Percentiles rank a stretch among this genome's conserved stretches.
Evolutionary conservation across 2,329 filamentous ascomycete genomes (phyloP).

Genomic region (Pleurostoma richardsiae): DNA sequence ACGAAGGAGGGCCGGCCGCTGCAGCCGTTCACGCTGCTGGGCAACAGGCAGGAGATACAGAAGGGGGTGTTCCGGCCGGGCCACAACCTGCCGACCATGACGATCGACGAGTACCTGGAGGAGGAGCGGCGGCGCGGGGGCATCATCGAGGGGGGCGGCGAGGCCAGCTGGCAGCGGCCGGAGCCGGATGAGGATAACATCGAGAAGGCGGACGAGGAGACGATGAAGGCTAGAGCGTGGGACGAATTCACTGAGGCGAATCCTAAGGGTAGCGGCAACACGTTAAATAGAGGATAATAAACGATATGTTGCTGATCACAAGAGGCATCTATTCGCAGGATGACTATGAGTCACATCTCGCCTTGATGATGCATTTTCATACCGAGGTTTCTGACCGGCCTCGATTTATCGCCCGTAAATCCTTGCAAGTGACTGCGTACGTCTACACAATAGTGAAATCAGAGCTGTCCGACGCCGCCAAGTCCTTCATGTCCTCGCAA

Average conservation of each 20-base stretch:
- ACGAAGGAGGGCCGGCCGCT: slow-evolving; percentile 77
- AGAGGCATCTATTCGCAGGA: background rate
- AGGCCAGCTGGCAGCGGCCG: slow-evolving; percentile 60
- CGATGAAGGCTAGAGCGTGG: slow-evolving; percentile 90
- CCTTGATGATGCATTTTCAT: no score
- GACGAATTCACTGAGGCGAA: slow-evolving; percentile 93
- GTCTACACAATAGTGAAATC: no score
- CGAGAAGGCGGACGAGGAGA: slow-evolving; percentile 83
- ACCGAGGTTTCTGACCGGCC: no score
- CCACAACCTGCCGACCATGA: slow-evolving; percentile 95
- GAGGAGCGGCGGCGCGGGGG: slow-evolving; percentile 81
- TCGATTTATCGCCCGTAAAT: no score
- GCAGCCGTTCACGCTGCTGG: slow-evolving; percentile 83
- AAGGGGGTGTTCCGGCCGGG: slow-evolving; percentile 83
- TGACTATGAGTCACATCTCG: no score
- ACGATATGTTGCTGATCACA: background rate
- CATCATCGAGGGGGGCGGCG: slow-evolving; percentile 87
- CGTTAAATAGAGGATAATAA: slow-evolving; percentile 65
- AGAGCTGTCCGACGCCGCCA: no score
- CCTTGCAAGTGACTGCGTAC: no score
- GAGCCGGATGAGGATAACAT: slow-evolving; percentile 86
- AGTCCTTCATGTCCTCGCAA: background rate
- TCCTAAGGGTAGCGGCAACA: slow-evolving; percentile 78
- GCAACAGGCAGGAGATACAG: slow-evolving; percentile 68
- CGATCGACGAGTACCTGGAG: slow-evolving; percentile 93